Percentiles rank a stretch among this genome's conserved stretches.
phyloP scores from a whole-genome alignment of 495 filamentous ascomycete species.

The Cladorrhinum samala region DNA sequence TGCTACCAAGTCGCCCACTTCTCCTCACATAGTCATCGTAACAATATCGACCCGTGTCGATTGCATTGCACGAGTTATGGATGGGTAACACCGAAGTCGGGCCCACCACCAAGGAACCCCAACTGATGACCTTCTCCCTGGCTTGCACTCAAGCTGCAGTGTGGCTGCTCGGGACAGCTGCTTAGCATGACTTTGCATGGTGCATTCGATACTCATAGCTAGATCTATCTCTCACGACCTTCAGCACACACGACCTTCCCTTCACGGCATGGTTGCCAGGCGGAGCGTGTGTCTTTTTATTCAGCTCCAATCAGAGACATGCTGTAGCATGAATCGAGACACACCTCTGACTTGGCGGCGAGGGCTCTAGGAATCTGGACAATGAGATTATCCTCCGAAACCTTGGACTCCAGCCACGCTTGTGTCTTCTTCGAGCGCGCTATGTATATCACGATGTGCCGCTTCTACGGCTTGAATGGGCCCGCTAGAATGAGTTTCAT shows the following conservation, averaged over 20 bases:
- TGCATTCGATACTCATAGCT: neutral
- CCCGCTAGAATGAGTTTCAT: no score
- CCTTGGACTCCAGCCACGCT: neutral
- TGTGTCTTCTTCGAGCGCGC: neutral
- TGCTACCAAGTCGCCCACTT: conserved; percentile 5
- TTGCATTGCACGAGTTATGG: conserved; percentile 16
- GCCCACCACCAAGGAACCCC: conserved; percentile 4
- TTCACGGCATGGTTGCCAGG: conserved; percentile 16
- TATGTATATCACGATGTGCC: neutral
- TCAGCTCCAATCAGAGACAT: conserved; percentile 1
- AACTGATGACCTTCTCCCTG: neutral
- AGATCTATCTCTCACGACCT: conserved; percentile 8
- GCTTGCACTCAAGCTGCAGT: conserved; percentile 2
- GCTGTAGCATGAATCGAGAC: neutral
- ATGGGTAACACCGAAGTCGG: conserved; percentile 8
- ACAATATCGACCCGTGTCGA: conserved; percentile 26
- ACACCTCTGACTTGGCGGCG: neutral
- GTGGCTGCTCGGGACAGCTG: neutral
- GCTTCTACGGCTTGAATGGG: no score
- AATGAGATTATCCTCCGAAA: neutral
- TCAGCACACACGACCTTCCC: conserved; percentile 16
- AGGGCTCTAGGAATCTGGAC: neutral
- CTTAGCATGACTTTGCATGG: conserved; percentile 1
- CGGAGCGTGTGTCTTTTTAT: conserved; percentile 4
- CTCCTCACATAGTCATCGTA: conserved; percentile 16